Conservation (phyloP, 2,329 filamentous ascomycete species). For the Colletotrichum scovillei region DNA sequence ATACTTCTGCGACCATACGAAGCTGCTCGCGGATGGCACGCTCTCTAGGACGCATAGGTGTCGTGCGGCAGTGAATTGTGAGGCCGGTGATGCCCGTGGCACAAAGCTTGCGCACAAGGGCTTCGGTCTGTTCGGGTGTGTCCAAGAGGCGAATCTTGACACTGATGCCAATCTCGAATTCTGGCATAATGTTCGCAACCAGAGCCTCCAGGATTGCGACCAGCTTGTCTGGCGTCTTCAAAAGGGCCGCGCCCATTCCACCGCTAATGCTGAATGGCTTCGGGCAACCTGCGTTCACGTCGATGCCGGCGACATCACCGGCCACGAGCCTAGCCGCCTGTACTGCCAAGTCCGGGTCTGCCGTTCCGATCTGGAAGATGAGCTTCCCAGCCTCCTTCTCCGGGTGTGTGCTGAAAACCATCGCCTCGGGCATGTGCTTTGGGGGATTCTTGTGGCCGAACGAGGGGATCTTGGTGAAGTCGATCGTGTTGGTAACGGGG, state of each 20-base stretch:
- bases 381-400: conserved; percentile 78
- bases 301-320: conserved; percentile 89
- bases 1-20: conserved; percentile 83
- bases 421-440: conserved; percentile 66
- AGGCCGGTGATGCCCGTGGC: conserved; percentile 91
- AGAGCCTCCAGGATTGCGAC: conserved; percentile 85
- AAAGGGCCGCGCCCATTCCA: conserved; percentile 94
- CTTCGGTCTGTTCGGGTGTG: conserved; percentile 79
- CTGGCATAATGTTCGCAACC: conserved; percentile 79
- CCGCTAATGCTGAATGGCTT: conserved; percentile 95
- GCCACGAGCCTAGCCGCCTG: conserved; percentile 87
- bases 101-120: conserved; percentile 81
- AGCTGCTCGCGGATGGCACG: conserved; percentile 88
- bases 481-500: conserved; percentile 79
- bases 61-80: conserved; percentile 95
- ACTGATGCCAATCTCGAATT: conserved; percentile 90
- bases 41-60: conserved; percentile 93
- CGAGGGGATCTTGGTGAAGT: conserved; percentile 83
- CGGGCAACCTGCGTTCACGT: conserved; percentile 97
- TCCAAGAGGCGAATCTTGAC: conserved; percentile 95
- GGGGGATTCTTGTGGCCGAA: conserved; percentile 71
- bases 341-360: conserved; percentile 84
- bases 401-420: conserved; percentile 89
- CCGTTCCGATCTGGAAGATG: conserved; percentile 93
- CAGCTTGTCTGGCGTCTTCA: conserved; percentile 86